These are phyloP conservation scores for Dactylella cylindrospora DNA, from an alignment of 2,329 filamentous ascomycete species.

Conservation along the genomic window DNA sequence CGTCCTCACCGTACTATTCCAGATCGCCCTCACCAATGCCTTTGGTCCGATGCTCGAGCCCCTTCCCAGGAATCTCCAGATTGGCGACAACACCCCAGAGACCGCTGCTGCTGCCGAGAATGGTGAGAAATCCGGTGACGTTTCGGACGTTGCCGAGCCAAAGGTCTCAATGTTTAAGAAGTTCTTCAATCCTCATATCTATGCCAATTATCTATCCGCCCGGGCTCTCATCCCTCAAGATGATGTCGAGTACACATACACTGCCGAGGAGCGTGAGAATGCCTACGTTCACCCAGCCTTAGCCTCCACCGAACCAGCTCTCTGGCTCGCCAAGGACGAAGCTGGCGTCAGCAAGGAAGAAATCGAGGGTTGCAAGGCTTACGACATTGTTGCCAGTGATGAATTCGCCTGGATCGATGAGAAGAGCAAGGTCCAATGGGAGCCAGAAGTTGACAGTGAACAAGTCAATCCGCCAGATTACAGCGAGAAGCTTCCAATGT, in stretches of 20 bases:
- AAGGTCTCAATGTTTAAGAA: constrained; percentile 63
- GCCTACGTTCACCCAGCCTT: constrained; percentile 76
- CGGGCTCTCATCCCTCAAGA: constrained; percentile 67
- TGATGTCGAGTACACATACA: constrained; percentile 62
- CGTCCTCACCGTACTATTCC: constrained; percentile 73
- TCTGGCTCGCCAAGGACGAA: constrained; percentile 83
- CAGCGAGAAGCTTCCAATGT: constrained; percentile 55
- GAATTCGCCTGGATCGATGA: constrained; percentile 71
- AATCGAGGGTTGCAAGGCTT: constrained; percentile 65
- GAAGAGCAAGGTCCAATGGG: constrained; percentile 62
- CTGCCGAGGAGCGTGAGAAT: constrained; percentile 62
- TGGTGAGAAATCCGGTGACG: constrained; percentile 50
- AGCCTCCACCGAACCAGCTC: constrained; percentile 62
- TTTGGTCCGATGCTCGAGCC: constrained; percentile 75
- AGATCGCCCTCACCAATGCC: constrained; percentile 71
- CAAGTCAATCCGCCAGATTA: constrained; percentile 63
- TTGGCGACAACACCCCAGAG: constrained; percentile 59
- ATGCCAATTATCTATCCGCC: constrained; percentile 70
- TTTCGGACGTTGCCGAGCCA: constrained; percentile 54
- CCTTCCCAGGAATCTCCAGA: constrained; percentile 71
- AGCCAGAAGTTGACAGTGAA: constrained; percentile 59
- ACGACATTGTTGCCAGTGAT: constrained; percentile 76
- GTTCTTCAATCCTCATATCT: constrained; percentile 77
- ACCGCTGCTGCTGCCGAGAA: constrained; percentile 48
- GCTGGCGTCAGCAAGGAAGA: constrained; percentile 77